phyloP scores from a whole-genome alignment of 768 basidiomycete genomes.

The Collybiopsis confluens region DNA sequence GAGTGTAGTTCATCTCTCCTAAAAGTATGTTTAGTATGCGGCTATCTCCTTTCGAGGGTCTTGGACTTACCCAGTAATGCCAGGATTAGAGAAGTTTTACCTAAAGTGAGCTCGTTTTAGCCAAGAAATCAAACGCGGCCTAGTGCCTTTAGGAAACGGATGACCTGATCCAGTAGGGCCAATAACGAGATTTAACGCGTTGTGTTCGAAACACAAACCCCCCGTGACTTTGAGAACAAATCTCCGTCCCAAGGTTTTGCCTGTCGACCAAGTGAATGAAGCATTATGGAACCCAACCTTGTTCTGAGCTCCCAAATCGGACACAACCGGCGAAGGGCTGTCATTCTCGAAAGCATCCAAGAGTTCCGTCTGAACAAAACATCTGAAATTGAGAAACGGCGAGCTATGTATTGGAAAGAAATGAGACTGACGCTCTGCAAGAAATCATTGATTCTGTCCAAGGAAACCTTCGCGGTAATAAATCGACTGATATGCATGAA shows the following conservation, averaged over 20 bases:
- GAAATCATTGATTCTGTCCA: conserved; percentile 48
- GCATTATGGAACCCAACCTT: conserved; percentile 50
- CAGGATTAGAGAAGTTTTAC: conserved; percentile 65
- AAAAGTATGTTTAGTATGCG: background rate
- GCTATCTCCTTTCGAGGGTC: background rate
- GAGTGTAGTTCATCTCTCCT: conserved; percentile 60
- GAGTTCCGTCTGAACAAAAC: conserved; percentile 43
- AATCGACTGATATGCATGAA: conserved; percentile 7
- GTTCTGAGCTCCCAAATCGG: conserved; percentile 11
- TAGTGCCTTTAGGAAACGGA: too few relatives aligned
- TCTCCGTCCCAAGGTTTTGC: conserved; percentile 38
- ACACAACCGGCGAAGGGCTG: background rate
- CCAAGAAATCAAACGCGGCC: too few relatives aligned
- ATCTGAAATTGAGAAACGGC: background rate
- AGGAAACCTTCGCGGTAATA: conserved; percentile 52
- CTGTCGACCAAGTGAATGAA: conserved; percentile 49
- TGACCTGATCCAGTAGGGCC: conserved; percentile 31
- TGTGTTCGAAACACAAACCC: conserved; percentile 50
- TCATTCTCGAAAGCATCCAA: conserved; percentile 31
- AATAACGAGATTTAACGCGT: conserved; percentile 52
- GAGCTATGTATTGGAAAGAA: background rate
- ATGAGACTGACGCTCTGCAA: conserved; percentile 28
- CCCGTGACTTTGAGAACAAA: conserved; percentile 48
- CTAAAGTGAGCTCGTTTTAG: too few relatives aligned
- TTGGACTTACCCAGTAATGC: conserved; percentile 45